Conservation (phyloP, 495 filamentous ascomycete species). For the Trichocladium antarcticum region DNA sequence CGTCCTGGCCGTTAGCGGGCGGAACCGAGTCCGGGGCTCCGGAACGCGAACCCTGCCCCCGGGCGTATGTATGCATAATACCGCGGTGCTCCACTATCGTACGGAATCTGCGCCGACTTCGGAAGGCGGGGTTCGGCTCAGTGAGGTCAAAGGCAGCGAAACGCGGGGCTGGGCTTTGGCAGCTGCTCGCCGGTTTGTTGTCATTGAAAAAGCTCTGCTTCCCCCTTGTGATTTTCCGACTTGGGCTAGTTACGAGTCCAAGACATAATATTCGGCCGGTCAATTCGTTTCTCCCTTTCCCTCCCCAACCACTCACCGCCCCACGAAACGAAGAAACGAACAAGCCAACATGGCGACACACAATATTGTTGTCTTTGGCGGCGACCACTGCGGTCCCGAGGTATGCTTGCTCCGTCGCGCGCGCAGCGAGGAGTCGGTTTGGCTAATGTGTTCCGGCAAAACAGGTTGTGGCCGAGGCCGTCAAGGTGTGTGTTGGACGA, state of each 20-base stretch:
- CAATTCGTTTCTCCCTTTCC: background rate
- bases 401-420: constrained; percentile 35
- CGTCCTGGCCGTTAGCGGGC: background rate
- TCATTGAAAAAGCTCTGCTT: background rate
- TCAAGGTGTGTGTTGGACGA: constrained; percentile 59
- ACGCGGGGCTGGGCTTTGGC: constrained; percentile 9
- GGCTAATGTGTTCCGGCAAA: background rate
- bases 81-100: no score
- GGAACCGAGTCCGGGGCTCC: constrained; percentile 3
- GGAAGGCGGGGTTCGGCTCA: constrained; percentile 23
- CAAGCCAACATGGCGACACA: constrained; percentile 35
- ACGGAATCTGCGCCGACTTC: constrained; percentile 21
- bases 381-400: constrained; percentile 94
- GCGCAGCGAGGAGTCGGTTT: background rate
- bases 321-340: no score
- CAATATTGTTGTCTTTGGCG: constrained; percentile 61
- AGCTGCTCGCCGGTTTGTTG: background rate
- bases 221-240: background rate
- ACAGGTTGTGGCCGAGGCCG: constrained; percentile 54
- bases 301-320: background rate
- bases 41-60: constrained; percentile 4
- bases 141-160: constrained; percentile 10
- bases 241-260: background rate
- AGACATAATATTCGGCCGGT: background rate
- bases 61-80: no score